A percentile compares a stretch with the other conserved stretches of the same genome.
Conservation (phyloP, 225 moss, liverwort and hornwort species). For the Rhytidiadelphus loreus region DNA sequence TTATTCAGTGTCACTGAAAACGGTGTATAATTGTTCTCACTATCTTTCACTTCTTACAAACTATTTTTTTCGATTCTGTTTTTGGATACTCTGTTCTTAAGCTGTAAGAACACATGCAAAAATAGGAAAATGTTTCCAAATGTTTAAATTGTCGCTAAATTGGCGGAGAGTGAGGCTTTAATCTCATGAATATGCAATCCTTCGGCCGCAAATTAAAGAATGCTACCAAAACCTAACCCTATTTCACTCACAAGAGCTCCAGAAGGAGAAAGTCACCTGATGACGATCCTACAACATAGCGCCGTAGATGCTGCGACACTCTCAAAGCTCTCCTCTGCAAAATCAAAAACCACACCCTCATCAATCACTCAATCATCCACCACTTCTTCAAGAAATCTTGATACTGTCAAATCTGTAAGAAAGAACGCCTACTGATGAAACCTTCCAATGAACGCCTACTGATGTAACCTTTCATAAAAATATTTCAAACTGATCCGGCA, state of each 20-base stretch:
- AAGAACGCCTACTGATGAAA: neutral
- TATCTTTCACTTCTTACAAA: neutral
- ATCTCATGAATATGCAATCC: neutral
- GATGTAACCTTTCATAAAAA: too few relatives aligned
- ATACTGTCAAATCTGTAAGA: neutral
- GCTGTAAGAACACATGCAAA: neutral
- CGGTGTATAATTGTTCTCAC: neutral
- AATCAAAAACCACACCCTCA: neutral
- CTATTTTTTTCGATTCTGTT: neutral
- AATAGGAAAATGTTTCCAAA: neutral
- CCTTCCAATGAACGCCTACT: neutral
- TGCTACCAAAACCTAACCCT: neutral
- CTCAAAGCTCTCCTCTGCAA: constrained; percentile 18
- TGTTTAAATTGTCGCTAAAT: neutral
- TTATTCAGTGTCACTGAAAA: neutral
- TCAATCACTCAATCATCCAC: neutral
- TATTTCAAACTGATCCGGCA: neutral
- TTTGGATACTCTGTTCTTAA: neutral
- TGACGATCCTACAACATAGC: constrained; percentile 7
- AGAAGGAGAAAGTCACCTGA: constrained; percentile 3
- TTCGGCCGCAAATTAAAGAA: neutral
- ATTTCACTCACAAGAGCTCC: neutral
- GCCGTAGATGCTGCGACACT: neutral
- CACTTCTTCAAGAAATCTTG: neutral
- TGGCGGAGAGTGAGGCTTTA: neutral